These are phyloP conservation scores for Cladosporium sp. DNA, from an alignment of 2,329 filamentous ascomycete genomes.

Conservation along the genomic window DNA sequence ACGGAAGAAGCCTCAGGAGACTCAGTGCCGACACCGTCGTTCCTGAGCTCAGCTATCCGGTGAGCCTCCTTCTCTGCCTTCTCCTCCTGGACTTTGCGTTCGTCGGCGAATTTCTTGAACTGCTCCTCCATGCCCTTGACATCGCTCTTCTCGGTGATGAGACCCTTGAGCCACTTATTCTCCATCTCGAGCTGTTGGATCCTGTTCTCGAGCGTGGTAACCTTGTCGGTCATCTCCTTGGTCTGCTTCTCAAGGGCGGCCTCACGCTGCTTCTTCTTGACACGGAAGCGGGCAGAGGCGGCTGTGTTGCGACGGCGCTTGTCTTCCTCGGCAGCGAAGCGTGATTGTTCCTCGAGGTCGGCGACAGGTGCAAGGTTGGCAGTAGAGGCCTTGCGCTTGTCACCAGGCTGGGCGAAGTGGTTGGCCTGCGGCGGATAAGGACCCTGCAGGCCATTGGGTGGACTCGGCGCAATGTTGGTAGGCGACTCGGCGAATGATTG, in stretches of 20 bases:
- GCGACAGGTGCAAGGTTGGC: slow-evolving; percentile 28
- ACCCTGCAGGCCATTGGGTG: slow-evolving; percentile 25
- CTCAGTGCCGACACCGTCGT: slow-evolving; percentile 30
- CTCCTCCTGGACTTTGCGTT: slow-evolving; percentile 9
- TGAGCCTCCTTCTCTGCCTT: slow-evolving; percentile 21
- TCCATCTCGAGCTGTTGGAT: slow-evolving; percentile 50
- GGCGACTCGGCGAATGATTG: slow-evolving; percentile 22
- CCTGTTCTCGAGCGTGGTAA: slow-evolving; percentile 41
- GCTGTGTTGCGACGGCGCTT: slow-evolving; percentile 52
- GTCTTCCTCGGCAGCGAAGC: slow-evolving; percentile 49
- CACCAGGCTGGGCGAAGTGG: slow-evolving; percentile 25
- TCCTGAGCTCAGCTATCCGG: slow-evolving; percentile 27
- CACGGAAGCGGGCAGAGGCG: slow-evolving; percentile 49
- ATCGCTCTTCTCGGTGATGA: slow-evolving; percentile 49
- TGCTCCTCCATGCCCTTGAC: slow-evolving; percentile 23
- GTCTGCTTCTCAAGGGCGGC: slow-evolving; percentile 48
- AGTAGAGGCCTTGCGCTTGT: slow-evolving; percentile 45
- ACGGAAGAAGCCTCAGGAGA: slow-evolving; percentile 10
- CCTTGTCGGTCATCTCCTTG: slow-evolving; percentile 49
- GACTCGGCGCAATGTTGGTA: slow-evolving; percentile 23
- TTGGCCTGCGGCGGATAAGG: slow-evolving; percentile 22
- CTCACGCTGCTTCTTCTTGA: slow-evolving; percentile 55
- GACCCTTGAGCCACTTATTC: slow-evolving; percentile 50
- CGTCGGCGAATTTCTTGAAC: slow-evolving; percentile 15
- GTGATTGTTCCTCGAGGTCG: slow-evolving; percentile 43